Evolutionary conservation across 306 rosid species (phyloP).

Genomic region (Pyrus betulifolia): DNA sequence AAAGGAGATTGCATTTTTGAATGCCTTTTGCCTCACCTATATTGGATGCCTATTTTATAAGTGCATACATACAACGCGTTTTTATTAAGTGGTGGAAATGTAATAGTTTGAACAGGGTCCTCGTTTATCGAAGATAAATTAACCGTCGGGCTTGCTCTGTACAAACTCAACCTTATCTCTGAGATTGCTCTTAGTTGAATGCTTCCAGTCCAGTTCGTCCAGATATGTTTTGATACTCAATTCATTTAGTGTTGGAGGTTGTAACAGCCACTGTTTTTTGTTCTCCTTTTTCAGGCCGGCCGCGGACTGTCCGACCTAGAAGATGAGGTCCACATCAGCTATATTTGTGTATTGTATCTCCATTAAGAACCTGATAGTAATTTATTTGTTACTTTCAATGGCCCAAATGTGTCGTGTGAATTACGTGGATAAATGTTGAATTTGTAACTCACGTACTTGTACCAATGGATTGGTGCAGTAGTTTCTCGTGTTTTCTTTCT

Average conservation of each 20-base stretch:
- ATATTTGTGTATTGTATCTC: background rate
- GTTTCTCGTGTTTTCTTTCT: too few relatives aligned
- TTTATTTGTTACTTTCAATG: background rate
- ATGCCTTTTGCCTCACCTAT: too few relatives aligned
- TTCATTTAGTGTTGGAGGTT: background rate
- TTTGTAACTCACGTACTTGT: background rate
- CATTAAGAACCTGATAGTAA: background rate
- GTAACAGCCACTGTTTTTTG: background rate
- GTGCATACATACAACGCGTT: too few relatives aligned
- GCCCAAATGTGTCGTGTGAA: background rate
- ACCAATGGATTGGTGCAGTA: too few relatives aligned
- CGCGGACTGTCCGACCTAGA: background rate
- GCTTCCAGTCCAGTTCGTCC: background rate
- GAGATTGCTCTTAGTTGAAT: background rate
- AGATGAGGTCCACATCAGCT: background rate
- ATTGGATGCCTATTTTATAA: too few relatives aligned
- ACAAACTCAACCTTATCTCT: too few relatives aligned
- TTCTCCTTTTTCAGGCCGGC: background rate
- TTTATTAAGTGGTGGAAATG: too few relatives aligned
- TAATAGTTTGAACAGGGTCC: too few relatives aligned
- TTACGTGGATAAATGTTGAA: background rate
- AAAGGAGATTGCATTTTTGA: too few relatives aligned
- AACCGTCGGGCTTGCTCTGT: too few relatives aligned
- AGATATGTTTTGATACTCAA: too few relatives aligned
- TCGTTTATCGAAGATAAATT: too few relatives aligned